Conservation (phyloP, 441 rosid genomes). For the Populus tomentosa region DNA sequence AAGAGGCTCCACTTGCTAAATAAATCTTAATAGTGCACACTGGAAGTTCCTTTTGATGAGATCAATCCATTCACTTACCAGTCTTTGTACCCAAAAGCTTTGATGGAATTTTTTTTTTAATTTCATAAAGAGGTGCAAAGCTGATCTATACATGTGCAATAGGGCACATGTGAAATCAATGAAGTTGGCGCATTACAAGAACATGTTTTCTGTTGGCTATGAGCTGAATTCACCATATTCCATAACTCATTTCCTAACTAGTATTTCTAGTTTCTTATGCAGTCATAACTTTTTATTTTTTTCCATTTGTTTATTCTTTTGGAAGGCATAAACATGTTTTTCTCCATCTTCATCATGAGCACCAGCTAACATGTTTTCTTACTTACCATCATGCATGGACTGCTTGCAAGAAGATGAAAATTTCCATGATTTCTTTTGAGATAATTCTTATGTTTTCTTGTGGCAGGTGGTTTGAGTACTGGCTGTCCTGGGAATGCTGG, state of each 20-base stretch:
- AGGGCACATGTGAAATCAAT: neutral
- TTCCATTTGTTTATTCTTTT: neutral
- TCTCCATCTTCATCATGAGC: neutral
- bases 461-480: slow-evolving; percentile 80
- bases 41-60: neutral
- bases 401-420: slow-evolving; percentile 2
- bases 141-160: neutral
- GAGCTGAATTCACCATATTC: neutral
- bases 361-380: neutral
- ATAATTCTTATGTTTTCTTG: slow-evolving; percentile 21
- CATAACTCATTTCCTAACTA: too few relatives aligned
- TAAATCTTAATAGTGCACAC: neutral
- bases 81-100: neutral
- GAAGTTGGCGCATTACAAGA: neutral
- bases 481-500: slow-evolving; percentile 91
- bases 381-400: neutral
- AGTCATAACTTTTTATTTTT: neutral
- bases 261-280: neutral
- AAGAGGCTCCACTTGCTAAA: slow-evolving; percentile 9
- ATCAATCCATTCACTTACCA: neutral
- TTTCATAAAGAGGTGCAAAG: neutral
- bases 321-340: neutral
- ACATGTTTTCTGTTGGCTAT: neutral
- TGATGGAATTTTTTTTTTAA: too few relatives aligned
- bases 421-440: neutral